Base-by-base conservation (phyloP, 208 protist genomes). In the Trypanosoma brucei region DNA sequence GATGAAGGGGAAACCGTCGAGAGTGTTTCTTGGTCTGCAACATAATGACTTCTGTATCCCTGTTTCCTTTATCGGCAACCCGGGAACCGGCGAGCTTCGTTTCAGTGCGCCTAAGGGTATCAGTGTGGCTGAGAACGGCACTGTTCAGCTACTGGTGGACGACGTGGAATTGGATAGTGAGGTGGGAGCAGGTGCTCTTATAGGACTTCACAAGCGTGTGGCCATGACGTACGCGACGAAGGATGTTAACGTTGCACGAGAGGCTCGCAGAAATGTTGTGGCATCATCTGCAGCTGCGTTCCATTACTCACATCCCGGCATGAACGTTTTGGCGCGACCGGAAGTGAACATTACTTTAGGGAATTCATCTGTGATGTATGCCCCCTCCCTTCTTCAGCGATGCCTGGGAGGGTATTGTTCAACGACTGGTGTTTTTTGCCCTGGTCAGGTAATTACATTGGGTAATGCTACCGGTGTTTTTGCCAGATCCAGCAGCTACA, bases 81-180 rank as follows among this genome's bases (percentile, higher is more conserved):
- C 88, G 14, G 73, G 83, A 8, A 76, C 51, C 0, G 83, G 81
- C 8, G 57, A 59, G 36, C 59, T 94, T 6, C 54, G 77, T 11
- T 76, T 83, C 42, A 69, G 62, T 3, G 60, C 83, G 5, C 81
- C 83, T 11, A 58, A 62, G 1, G 75, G 66, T 31, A 54, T 88
- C 0, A 49, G 63, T 3, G 48, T 89, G 40, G 55, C 50, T 0
- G 33, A 39, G 7, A 68, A 65, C 33, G 74, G 80, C 35, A 61
- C 51, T 11, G 64, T 92, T 3, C 76, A 90, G 59, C 64, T 94
- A 3, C 62, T 94, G 8, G 88, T 92, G 30, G 88, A 94, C 55
- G 88, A 94, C 50, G 72, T 68, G 5, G 88, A 94, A 56, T 63
- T 94, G 22, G 88, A 94, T 55, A 84, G 78, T 9, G 88, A 94